phyloP scores from a whole-genome alignment of 1,284 basidiomycete species.

The Ustilago crameri region DNA sequence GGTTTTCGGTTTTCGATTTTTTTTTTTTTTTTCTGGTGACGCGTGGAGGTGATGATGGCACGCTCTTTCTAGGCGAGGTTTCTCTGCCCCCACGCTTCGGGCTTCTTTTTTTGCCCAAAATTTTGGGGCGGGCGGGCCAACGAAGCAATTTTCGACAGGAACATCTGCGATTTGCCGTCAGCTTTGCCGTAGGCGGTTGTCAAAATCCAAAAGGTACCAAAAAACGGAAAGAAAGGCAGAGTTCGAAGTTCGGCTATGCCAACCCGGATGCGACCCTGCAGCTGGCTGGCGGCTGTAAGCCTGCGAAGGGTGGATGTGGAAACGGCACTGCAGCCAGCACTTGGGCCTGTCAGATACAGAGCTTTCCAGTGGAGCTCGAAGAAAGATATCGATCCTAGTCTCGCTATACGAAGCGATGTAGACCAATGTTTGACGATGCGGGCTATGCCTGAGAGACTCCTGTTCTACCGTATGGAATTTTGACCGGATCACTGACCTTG shows the following conservation, averaged over 20 bases:
- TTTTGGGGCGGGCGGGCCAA: conserved; percentile 16
- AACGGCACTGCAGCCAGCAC: neutral
- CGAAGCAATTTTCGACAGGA: conserved; percentile 11
- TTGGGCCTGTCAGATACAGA: neutral
- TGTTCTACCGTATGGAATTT: too few species aligned
- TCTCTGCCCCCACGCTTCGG: neutral
- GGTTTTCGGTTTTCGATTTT: conserved; percentile 8
- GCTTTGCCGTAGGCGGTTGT: neutral
- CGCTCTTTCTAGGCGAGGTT: neutral
- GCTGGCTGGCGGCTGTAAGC: neutral
- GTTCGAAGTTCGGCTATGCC: conserved; percentile 7
- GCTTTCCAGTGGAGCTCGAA: too few species aligned
- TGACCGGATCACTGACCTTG: too few species aligned
- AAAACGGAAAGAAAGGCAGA: neutral
- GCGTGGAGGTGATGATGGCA: conserved; percentile 20
- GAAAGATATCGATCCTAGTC: too few species aligned
- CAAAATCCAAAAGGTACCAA: conserved; percentile 1
- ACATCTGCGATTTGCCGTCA: conserved; percentile 17
- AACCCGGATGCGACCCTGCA: conserved; percentile 32
- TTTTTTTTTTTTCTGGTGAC: conserved; percentile 10
- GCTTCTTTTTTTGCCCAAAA: conserved; percentile 20
- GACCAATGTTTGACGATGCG: too few species aligned
- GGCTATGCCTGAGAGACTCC: too few species aligned
- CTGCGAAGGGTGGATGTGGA: too few species aligned
- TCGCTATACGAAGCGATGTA: too few species aligned